Evolutionary conservation across 2,329 filamentous ascomycete species (phyloP).

Genomic region (Aspergillus arachidicola): DNA sequence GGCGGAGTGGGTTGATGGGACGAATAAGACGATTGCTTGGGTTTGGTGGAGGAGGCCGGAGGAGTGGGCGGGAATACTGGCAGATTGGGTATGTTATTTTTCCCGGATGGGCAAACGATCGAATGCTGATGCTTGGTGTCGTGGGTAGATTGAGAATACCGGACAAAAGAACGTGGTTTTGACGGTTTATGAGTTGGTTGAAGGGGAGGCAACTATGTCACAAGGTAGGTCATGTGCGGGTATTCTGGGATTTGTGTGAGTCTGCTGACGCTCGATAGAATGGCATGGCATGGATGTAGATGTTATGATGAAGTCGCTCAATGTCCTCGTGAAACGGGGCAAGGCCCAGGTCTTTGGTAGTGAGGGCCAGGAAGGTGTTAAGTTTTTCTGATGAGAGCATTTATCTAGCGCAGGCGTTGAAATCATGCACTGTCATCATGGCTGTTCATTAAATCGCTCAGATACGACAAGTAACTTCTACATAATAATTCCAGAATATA

Average conservation of each 20-base stretch:
- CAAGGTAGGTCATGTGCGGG: slow-evolving; percentile 55
- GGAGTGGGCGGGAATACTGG: slow-evolving; percentile 83
- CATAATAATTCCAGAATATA: slow-evolving; percentile 5
- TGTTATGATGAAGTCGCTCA: slow-evolving; percentile 75
- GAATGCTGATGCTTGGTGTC: slow-evolving; percentile 1
- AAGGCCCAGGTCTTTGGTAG: slow-evolving; percentile 92
- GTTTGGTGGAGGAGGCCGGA: slow-evolving; percentile 85
- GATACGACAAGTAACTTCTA: not conserved
- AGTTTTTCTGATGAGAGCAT: slow-evolving; percentile 75
- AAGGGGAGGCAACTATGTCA: slow-evolving; percentile 77
- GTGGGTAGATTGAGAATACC: slow-evolving; percentile 68
- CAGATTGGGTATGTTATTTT: slow-evolving; percentile 62
- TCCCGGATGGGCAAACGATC: not conserved
- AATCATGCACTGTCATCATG: slow-evolving; percentile 2
- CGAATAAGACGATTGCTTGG: slow-evolving; percentile 63
- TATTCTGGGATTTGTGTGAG: no score
- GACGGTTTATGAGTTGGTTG: slow-evolving; percentile 86
- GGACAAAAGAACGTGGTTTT: slow-evolving; percentile 86
- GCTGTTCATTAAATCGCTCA: not conserved
- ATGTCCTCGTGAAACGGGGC: slow-evolving; percentile 81
- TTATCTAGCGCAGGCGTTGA: slow-evolving; percentile 3
- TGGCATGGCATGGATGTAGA: slow-evolving; percentile 88
- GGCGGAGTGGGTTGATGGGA: slow-evolving; percentile 62
- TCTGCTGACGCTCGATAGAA: slow-evolving; percentile 52
- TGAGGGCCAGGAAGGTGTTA: slow-evolving; percentile 87